Evolutionary conservation across 1,139 yeast genomes (phyloP), one percentile per base, ranked within the genome.

Genomic region (Petasospora rhodanensis): DNA sequence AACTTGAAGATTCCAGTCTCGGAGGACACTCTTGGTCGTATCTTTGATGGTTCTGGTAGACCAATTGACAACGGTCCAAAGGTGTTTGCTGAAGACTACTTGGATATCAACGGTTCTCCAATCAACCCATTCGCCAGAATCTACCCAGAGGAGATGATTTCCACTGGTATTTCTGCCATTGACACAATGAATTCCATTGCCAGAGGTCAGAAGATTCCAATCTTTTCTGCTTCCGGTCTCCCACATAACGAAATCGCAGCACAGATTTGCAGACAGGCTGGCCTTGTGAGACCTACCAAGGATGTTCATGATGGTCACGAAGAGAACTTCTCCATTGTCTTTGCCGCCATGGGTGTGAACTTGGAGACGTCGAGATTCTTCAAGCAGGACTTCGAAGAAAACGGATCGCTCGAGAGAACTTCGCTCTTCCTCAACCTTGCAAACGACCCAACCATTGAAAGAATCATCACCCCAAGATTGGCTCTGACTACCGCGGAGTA

Each of bases 241-340:
- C 99, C 99, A 38, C 99, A 91, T 67, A 93, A 91, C 60, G 98
- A 93, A 66, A 89, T 91, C 66, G 99, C 99, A 43, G 98, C 99
- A 28, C 99, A 91, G 67, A 91, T 91, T 63, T 91, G 97, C 75
- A 87, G 99, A 70, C 99, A 91, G 69, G 98, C 99, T 29, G 96
- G 97, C 53, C 76, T 91, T 59, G 98, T 93, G 39, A 83, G 98
- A 68, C 98, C 99, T 55, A 91, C 98, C 31, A 91, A 91, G 69
- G 99, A 91, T 62, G 98, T 91, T 40, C 98, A 91, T 61, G 99
- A 91, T 64, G 99, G 98, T 55, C 99, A 91, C 62, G 98, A 91
- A 66, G 99, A 91, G 54, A 91, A 91, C 66, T 91, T 91, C 83
- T 85, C 96, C 38, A 93, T 91, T 66, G 99, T 91, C 31, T 91